A percentile compares a stretch with the other conserved stretches of the same genome.
phyloP scores from a whole-genome alignment of 2,329 filamentous ascomycete genomes.

The Trichocomaceae sp. region DNA sequence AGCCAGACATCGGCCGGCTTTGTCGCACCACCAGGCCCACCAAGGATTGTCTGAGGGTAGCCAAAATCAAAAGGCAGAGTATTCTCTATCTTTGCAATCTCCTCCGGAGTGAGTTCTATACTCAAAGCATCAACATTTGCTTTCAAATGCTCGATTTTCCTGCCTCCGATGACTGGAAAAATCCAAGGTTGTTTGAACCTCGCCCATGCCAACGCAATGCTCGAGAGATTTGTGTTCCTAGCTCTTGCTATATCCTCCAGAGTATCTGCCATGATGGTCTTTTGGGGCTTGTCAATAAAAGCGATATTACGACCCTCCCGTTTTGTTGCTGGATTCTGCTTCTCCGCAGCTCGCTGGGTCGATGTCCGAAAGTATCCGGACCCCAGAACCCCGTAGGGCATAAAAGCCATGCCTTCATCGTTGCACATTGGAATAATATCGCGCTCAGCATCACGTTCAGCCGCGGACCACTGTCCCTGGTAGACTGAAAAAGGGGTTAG shows the following conservation, averaged over 20 bases:
- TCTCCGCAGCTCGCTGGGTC: not conserved
- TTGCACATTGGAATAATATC: conserved; percentile 63
- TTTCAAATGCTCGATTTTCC: conserved; percentile 45
- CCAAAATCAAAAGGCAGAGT: conserved; percentile 48
- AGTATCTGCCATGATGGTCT: not conserved
- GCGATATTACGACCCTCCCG: conserved; percentile 2
- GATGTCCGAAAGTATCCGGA: conserved; percentile 6
- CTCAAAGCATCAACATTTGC: conserved; percentile 50
- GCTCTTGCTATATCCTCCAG: not conserved
- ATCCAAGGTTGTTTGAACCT: conserved; percentile 2
- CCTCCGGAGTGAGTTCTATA: conserved; percentile 45
- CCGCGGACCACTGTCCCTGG: conserved; percentile 58
- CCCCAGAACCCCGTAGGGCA: conserved; percentile 30
- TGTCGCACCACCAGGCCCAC: not conserved
- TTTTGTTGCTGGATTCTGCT: not conserved
- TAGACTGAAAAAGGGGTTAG: conserved; percentile 65
- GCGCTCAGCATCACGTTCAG: conserved; percentile 58
- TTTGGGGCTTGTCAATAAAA: not conserved
- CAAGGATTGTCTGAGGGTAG: conserved; percentile 40
- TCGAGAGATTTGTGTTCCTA: not conserved
- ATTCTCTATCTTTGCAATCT: conserved; percentile 49
- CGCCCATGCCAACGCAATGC: not conserved
- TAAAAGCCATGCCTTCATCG: conserved; percentile 52
- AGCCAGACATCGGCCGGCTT: conserved; percentile 3
- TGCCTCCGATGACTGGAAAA: conserved; percentile 46